Evolutionary conservation across 1,284 basidiomycete genomes (phyloP).

Genomic region (Ustilago loliicola): DNA sequence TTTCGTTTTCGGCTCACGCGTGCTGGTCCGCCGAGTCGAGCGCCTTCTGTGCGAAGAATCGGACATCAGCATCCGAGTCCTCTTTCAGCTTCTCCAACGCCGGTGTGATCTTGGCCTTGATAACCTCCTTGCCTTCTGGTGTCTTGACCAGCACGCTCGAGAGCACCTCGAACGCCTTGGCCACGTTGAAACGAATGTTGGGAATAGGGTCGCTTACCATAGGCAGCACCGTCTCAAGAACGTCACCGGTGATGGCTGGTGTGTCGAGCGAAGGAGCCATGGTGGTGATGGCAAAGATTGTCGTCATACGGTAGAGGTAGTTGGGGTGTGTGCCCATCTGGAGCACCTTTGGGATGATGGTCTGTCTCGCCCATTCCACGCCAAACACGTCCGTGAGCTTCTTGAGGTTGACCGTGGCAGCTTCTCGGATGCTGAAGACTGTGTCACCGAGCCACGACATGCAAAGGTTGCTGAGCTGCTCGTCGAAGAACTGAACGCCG

Average conservation of each 20-base stretch:
- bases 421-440: conserved; percentile 97
- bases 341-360: conserved; percentile 97
- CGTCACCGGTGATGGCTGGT: conserved; percentile 85
- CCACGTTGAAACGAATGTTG: conserved; percentile 99
- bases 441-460: conserved; percentile 99
- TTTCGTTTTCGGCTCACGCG: conserved; percentile 9
- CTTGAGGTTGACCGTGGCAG: conserved; percentile 95
- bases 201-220: conserved; percentile 94
- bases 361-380: conserved; percentile 93
- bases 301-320: conserved; percentile 98
- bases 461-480: conserved; percentile 94
- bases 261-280: conserved; percentile 92
- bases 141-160: conserved; percentile 78
- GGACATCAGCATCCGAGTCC: conserved; percentile 94
- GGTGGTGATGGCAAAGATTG: conserved; percentile 97
- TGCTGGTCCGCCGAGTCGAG: conserved; percentile 55
- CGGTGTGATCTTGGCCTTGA: conserved; percentile 82
- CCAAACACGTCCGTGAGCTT: conserved; percentile 99
- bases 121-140: conserved; percentile 81
- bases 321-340: conserved; percentile 98
- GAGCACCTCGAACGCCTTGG: conserved; percentile 82
- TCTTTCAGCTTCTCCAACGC: conserved; percentile 87
- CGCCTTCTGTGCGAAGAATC: conserved; percentile 76
- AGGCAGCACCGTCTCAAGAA: conserved; percentile 86
- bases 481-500: conserved; percentile 97